Conservation (phyloP, 768 basidiomycete species). For the Rhodotorula graminis region DNA sequence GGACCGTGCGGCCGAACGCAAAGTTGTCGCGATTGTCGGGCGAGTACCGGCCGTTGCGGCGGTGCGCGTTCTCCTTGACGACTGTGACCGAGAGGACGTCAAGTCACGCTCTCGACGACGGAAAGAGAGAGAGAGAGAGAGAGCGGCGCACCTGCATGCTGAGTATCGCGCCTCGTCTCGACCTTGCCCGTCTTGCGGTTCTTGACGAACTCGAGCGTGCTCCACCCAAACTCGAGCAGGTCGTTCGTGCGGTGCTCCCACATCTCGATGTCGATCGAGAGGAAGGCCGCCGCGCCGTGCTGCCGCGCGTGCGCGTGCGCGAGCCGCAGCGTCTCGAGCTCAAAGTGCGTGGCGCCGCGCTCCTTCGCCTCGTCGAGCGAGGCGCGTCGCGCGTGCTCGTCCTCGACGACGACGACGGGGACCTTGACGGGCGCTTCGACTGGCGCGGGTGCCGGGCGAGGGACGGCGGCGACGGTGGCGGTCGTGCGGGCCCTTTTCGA, state of each 20-base stretch:
- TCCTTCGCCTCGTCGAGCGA: conserved; percentile 15
- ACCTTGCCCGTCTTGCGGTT: conserved; percentile 8
- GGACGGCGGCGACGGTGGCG: too few relatives aligned
- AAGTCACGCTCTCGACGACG: too few relatives aligned
- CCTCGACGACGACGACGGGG: neutral
- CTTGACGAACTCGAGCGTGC: conserved; percentile 8
- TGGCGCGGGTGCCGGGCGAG: too few relatives aligned
- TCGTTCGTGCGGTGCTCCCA: conserved; percentile 19
- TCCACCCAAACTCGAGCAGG: conserved; percentile 36
- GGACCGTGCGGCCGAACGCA: conserved; percentile 20
- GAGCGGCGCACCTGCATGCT: conserved; percentile 13
- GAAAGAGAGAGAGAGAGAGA: neutral
- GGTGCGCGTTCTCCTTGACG: conserved; percentile 19
- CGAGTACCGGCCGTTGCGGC: conserved; percentile 5
- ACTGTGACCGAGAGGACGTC: neutral
- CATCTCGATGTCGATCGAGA: conserved; percentile 33
- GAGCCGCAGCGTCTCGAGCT: conserved; percentile 16
- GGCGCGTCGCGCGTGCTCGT: neutral
- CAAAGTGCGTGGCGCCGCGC: conserved; percentile 1
- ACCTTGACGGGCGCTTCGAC: neutral
- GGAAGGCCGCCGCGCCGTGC: conserved; percentile 24
- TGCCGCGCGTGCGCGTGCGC: conserved; percentile 9
- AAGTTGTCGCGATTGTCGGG: conserved; percentile 35
- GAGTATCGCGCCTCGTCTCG: conserved; percentile 16
- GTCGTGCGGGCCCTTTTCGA: too few relatives aligned